Conservation (phyloP, 2,329 filamentous ascomycete genomes). For the Thelonectria rubi region DNA sequence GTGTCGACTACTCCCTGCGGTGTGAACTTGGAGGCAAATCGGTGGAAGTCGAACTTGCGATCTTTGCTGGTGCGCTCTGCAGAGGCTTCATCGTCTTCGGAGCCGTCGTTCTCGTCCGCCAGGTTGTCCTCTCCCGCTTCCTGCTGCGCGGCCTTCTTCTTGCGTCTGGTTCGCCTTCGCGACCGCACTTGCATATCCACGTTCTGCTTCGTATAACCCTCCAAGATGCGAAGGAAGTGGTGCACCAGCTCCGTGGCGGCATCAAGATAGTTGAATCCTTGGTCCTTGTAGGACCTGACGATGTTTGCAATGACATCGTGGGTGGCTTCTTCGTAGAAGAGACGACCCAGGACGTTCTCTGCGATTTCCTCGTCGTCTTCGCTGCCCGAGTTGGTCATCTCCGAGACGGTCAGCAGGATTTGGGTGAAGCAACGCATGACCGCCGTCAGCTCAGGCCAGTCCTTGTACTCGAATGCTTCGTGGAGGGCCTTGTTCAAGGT, state of each 20-base stretch:
- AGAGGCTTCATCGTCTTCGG: slow-evolving; percentile 74
- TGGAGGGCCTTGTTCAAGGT: slow-evolving; percentile 86
- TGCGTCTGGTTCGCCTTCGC: slow-evolving; percentile 75
- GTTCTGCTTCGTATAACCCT: slow-evolving; percentile 94
- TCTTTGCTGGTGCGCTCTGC: slow-evolving; percentile 79
- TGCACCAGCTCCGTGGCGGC: slow-evolving; percentile 90
- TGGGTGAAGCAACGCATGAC: slow-evolving; percentile 96
- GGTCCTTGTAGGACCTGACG: slow-evolving; percentile 87
- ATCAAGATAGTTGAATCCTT: slow-evolving; percentile 93
- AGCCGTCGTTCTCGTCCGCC: slow-evolving; percentile 72
- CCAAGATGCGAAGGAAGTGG: slow-evolving; percentile 90
- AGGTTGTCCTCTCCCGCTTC: slow-evolving; percentile 54
- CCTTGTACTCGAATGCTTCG: slow-evolving; percentile 79
- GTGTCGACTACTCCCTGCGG: slow-evolving; percentile 89
- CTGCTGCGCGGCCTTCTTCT: slow-evolving; percentile 70
- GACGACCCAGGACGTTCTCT: slow-evolving; percentile 93
- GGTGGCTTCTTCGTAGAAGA: slow-evolving; percentile 98
- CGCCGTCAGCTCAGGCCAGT: slow-evolving; percentile 86
- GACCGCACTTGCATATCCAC: slow-evolving; percentile 92
- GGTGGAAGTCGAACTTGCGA: slow-evolving; percentile 91
- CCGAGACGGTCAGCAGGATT: slow-evolving; percentile 89
- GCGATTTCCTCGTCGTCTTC: slow-evolving; percentile 98
- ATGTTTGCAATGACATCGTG: slow-evolving; percentile 88
- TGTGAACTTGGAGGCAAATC: slow-evolving; percentile 82
- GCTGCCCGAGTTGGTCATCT: slow-evolving; percentile 83